Percentiles rank a stretch among this genome's conserved stretches.
Evolutionary conservation across 2,329 filamentous ascomycete species (phyloP).

Genomic region (Leptographium galeiforme): DNA sequence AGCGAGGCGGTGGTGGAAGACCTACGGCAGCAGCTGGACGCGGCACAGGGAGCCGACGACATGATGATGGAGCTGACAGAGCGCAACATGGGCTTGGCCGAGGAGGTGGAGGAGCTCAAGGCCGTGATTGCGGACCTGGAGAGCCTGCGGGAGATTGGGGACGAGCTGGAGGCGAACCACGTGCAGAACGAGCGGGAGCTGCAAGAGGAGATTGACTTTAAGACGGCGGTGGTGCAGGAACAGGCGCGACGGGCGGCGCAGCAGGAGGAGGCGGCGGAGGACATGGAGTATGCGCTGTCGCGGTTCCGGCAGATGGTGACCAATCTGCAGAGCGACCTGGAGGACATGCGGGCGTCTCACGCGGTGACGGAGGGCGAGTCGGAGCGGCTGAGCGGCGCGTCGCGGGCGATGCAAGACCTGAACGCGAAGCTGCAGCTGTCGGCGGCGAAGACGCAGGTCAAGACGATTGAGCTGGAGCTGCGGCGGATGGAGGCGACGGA

Average conservation of each 20-base stretch:
- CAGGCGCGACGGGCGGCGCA: slow-evolving; percentile 58
- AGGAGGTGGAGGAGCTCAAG: slow-evolving; percentile 72
- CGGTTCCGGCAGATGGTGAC: slow-evolving; percentile 83
- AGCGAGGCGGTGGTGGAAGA: slow-evolving; percentile 70
- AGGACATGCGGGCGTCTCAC: slow-evolving; percentile 84
- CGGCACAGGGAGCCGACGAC: slow-evolving; percentile 74
- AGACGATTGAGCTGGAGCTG: slow-evolving; percentile 85
- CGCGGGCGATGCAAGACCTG: slow-evolving; percentile 89
- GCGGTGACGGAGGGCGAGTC: slow-evolving; percentile 88
- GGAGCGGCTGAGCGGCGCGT: slow-evolving; percentile 76
- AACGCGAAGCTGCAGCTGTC: slow-evolving; percentile 89
- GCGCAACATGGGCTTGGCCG: slow-evolving; percentile 70
- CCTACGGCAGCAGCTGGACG: slow-evolving; percentile 80
- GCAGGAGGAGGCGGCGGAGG: slow-evolving; percentile 68
- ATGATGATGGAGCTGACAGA: slow-evolving; percentile 89
- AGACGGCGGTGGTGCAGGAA: slow-evolving; percentile 73
- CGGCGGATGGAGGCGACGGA: slow-evolving; percentile 79
- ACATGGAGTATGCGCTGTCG: slow-evolving; percentile 80
- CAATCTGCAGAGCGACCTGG: slow-evolving; percentile 71
- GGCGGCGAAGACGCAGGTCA: slow-evolving; percentile 81
- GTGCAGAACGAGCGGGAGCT: slow-evolving; percentile 88
- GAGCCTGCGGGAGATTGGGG: slow-evolving; percentile 79
- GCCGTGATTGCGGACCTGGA: slow-evolving; percentile 77
- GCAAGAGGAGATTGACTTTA: slow-evolving; percentile 84
- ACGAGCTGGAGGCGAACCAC: slow-evolving; percentile 89